Conservation (phyloP, 1,284 basidiomycete species). For the Flammula alnicola region DNA sequence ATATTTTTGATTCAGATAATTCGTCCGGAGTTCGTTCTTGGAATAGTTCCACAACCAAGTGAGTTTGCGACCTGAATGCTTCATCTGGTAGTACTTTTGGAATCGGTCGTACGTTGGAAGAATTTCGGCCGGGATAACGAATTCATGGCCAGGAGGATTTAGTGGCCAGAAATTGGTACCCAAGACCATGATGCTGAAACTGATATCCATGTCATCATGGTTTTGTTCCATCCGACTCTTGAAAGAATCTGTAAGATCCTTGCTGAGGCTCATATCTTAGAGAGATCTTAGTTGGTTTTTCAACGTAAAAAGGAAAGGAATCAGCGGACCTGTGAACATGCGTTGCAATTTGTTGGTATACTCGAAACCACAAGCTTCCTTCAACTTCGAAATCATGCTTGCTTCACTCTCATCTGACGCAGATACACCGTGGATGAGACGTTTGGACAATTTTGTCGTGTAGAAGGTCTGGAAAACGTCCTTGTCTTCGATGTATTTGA, state of each 20-base stretch:
- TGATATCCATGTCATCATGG: slow-evolving; percentile 85
- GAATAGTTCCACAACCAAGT: slow-evolving; percentile 99
- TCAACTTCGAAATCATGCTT: slow-evolving; percentile 98
- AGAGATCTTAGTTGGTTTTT: slow-evolving; percentile 1
- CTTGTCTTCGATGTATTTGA: slow-evolving; percentile 99
- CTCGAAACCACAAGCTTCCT: slow-evolving; percentile 97
- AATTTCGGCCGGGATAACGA: slow-evolving; percentile 90
- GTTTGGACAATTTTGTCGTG: slow-evolving; percentile 93
- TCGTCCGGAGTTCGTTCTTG: slow-evolving; percentile 95
- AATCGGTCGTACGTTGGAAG: slow-evolving; percentile 91
- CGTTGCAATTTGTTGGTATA: slow-evolving; percentile 97
- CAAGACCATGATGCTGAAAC: slow-evolving; percentile 93
- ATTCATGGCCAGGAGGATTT: slow-evolving; percentile 82
- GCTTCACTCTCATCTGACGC: slow-evolving; percentile 97
- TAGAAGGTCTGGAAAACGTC: slow-evolving; percentile 99
- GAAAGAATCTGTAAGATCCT: slow-evolving; percentile 96
- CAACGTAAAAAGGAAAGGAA: not conserved
- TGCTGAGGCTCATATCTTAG: slow-evolving; percentile 94
- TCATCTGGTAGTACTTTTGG: slow-evolving; percentile 92
- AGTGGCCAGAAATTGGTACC: slow-evolving; percentile 98
- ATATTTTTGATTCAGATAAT: slow-evolving; percentile 94
- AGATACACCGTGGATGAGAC: slow-evolving; percentile 90
- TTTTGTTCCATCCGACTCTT: slow-evolving; percentile 91
- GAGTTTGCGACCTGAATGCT: slow-evolving; percentile 94
- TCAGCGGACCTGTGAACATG: slow-evolving; percentile 91